Evolutionary conservation across 2,329 filamentous ascomycete species (phyloP), one percentile per base, ranked within the genome.

Genomic region (Geosmithia morbida): DNA sequence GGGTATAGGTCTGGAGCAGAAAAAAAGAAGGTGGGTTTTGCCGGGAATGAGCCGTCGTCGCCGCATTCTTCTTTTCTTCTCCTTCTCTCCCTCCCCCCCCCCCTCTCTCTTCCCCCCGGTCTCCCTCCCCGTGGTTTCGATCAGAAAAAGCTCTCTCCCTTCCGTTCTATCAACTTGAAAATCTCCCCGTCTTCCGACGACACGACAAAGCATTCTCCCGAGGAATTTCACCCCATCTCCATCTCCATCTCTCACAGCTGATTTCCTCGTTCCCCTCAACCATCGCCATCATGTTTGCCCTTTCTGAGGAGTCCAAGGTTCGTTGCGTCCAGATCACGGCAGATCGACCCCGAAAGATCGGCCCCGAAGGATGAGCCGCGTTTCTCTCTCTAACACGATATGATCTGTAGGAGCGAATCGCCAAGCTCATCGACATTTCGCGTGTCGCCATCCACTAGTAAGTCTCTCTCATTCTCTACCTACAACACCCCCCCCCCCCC

Each of bases 241-340:
- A 7, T 44, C 20, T 26, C 19, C 42, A 7, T 44, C 42, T n/a
- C 10, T 44, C 14, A 33, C 17, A 8, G 8, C 16, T 29, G 29
- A 44, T 44, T 8, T 26, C 6, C 16, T 37, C 17, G n/a, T 30
- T n/a, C 26, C 26, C 46, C 39, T 46, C 42, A 29, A 26, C 44
- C 11, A 48, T 41, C 48, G 57, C 53, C 64, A 74, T 57, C 47
- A 79, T 79, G 75, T 74, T 79, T 53, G 62, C 72, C 60, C 82
- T 97, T 55, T 97, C 92, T 46, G 92, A 98, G 70, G 92, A 98
- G 73, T 88, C 89, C 62, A 97, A 97, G 84, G 90, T 94, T 63
- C 55, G 61, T 16, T 11, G 3, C 6, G 33, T 48, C 33, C 30
- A 8, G 20, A 17, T 44, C 44, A 16, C 43, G 41, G 44, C 41